Conservation (phyloP, 208 protist species). For the Lotmaria passim region DNA sequence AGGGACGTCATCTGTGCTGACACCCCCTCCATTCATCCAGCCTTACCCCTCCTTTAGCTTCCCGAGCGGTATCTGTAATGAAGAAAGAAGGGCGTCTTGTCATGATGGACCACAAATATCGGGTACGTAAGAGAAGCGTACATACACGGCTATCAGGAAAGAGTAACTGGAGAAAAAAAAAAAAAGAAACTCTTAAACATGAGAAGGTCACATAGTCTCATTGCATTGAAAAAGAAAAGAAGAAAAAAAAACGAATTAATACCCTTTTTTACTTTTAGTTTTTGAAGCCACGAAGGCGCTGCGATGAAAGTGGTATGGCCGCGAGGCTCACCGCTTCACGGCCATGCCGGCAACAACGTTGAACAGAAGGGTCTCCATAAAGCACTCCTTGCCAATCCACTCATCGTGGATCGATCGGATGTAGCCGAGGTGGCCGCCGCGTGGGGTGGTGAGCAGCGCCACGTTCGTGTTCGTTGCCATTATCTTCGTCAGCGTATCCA, state of each 20-base stretch:
- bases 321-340: slow-evolving; percentile 3
- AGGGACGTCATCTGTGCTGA: no score
- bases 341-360: slow-evolving; percentile 16
- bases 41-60: no score
- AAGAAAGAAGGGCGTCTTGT: not conserved
- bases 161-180: no score
- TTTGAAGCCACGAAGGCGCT: no score
- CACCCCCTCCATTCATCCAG: no score
- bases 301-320: no score
- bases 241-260: not conserved
- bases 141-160: no score
- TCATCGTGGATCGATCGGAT: slow-evolving; percentile 40
- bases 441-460: slow-evolving; percentile 50
- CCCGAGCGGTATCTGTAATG: no score
- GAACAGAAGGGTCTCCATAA: slow-evolving; percentile 48
- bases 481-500: slow-evolving; percentile 33
- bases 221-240: not conserved
- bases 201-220: no score
- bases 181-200: slow-evolving; percentile 1
- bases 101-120: no score
- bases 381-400: slow-evolving; percentile 45
- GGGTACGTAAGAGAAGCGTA: no score
- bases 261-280: no score
- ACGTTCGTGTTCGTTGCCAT: slow-evolving; percentile 44
- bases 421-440: slow-evolving; percentile 73